phyloP scores from a whole-genome alignment of 306 rosid genomes.

The Rosa lucieae region DNA sequence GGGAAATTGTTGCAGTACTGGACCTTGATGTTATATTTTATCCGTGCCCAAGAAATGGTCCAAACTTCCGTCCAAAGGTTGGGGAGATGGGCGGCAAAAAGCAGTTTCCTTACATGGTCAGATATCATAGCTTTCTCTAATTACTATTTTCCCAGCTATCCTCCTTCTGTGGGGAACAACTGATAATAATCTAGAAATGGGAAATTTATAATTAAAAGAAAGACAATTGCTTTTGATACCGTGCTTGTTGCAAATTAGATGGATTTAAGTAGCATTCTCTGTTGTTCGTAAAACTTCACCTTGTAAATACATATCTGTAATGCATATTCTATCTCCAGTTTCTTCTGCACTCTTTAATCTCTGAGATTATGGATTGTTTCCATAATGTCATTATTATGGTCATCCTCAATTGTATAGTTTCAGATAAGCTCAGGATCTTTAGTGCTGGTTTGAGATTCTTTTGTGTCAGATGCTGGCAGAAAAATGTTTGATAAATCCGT shows the following conservation, averaged over 20 bases:
- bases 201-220: neutral
- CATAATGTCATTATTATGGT: neutral
- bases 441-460: neutral
- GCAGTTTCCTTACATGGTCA: slow-evolving; percentile 96
- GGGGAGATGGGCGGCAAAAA: slow-evolving; percentile 83
- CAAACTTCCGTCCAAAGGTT: slow-evolving; percentile 88
- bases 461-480: neutral
- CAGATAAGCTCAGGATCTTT: neutral
- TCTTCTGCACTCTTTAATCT: neutral
- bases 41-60: slow-evolving; percentile 93
- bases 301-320: neutral
- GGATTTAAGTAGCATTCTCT: neutral
- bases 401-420: neutral
- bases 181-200: neutral
- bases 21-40: slow-evolving; percentile 91
- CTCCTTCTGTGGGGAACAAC: neutral
- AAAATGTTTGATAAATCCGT: neutral
- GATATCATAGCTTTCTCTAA: slow-evolving; percentile 22
- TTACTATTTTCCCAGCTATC: neutral
- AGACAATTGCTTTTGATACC: slow-evolving; percentile 2
- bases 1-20: slow-evolving; percentile 89
- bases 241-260: neutral
- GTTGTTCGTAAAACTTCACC: too few species aligned
- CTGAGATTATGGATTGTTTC: neutral
- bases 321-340: neutral